These are phyloP conservation scores for Cystobasidium onofrii DNA, from an alignment of 768 basidiomycete genomes.

Conservation along the genomic window DNA sequence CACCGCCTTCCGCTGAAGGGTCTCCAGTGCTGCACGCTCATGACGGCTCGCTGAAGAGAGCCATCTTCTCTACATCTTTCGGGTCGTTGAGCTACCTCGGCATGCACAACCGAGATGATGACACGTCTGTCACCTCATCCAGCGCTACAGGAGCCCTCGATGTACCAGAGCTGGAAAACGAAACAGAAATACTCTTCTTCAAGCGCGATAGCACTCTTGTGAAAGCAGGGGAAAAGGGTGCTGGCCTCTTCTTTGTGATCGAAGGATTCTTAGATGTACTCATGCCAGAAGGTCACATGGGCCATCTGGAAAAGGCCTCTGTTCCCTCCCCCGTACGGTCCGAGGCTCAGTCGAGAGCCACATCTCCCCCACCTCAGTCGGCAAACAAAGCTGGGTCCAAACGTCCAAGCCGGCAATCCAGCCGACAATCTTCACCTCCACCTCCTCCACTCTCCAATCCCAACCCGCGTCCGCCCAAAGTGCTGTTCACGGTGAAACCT, in stretches of 20 bases:
- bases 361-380: background rate
- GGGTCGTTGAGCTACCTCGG: conserved; percentile 43
- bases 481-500: conserved; percentile 84
- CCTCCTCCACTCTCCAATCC: background rate
- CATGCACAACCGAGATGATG: conserved; percentile 41
- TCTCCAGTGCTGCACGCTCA: conserved; percentile 45
- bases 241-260: conserved; percentile 85
- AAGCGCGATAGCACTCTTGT: conserved; percentile 75
- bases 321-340: conserved; percentile 12
- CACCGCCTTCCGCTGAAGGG: conserved; percentile 40
- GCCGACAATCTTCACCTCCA: background rate
- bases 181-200: conserved; percentile 92
- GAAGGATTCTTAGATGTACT: conserved; percentile 92
- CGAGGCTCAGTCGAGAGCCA: background rate
- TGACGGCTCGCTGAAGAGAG: conserved; percentile 26
- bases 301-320: background rate
- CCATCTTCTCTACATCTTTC: conserved; percentile 43
- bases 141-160: conserved; percentile 56
- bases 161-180: conserved; percentile 76
- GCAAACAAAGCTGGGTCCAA: background rate
- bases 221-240: conserved; percentile 67
- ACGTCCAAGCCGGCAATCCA: background rate
- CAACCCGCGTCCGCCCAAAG: conserved; percentile 45
- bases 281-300: conserved; percentile 53
- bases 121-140: conserved; percentile 40